Conservation (phyloP, 257 asterid species). For the Nicotiana benthamiana region DNA sequence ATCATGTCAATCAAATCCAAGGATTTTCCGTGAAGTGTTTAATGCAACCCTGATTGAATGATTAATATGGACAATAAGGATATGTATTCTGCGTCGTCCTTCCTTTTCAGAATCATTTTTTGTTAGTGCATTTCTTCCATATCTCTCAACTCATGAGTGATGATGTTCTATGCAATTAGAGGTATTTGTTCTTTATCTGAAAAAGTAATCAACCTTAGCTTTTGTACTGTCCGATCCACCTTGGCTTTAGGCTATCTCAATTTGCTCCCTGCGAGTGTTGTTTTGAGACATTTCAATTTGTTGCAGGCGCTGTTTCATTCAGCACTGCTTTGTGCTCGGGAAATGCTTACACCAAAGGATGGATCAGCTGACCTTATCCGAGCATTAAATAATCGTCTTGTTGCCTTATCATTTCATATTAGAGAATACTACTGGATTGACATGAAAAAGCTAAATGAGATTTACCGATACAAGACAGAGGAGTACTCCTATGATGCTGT, state of each 20-base stretch:
- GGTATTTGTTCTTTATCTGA: background rate
- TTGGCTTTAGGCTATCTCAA: background rate
- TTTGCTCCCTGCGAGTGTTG: background rate
- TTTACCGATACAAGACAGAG: slow-evolving; percentile 70
- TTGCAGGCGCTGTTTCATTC: slow-evolving; percentile 65
- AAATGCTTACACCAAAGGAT: slow-evolving; percentile 69
- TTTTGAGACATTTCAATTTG: background rate
- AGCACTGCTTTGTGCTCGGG: slow-evolving; percentile 62
- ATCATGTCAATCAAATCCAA: background rate
- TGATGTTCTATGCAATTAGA: background rate
- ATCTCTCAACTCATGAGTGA: background rate
- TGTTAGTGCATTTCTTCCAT: background rate
- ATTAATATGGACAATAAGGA: background rate
- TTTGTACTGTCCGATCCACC: background rate
- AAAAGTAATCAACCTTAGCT: background rate
- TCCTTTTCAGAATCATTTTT: background rate
- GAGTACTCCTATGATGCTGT: slow-evolving; percentile 76
- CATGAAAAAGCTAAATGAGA: slow-evolving; percentile 59
- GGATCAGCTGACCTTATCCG: slow-evolving; percentile 56
- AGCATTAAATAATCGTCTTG: slow-evolving; percentile 66
- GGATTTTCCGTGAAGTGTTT: background rate
- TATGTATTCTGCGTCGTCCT: background rate
- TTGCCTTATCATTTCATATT: slow-evolving; percentile 65
- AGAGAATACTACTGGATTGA: slow-evolving; percentile 74
- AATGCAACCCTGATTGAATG: background rate